Evolutionary conservation across 371 early-diverging fungal genomes (phyloP), one percentile per base, ranked within the genome.

Genomic region (Rhizopus delemar): DNA sequence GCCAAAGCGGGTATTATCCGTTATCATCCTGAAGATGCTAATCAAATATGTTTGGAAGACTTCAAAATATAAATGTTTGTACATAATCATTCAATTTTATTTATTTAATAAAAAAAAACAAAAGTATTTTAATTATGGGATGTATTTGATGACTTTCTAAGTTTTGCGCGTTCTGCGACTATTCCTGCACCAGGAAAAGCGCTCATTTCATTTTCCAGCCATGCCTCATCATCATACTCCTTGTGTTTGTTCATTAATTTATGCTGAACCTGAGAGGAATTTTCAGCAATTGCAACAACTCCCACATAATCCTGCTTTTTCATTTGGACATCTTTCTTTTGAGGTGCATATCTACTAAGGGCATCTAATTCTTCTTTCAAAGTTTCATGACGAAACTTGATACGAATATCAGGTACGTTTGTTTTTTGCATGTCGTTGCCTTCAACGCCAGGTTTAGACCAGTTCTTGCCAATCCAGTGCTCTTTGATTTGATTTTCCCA

Each of bases 351-450:
- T 3, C 78, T 69, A 32, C 68, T 62, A 5, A 87, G 50, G 58
- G 84, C 80, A 39, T 80, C 66, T 4, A 85, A 80, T 69, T 98
- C 99, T 66, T 94, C 94, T 69, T 82, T 78, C 11, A 95, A 68
- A 0, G 96, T 96, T 54, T 90, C 87, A 67, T 94, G 77, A 9
- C 99, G 86, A 75, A 89, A 97, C 11, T 82, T 76, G n/a, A 95
- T 73, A 13, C 99, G 89, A 52, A 94, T 91, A 74, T 92, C 80
- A 13, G 99, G 98, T 32, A 99, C 96, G 64, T 99, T 99, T 52
- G 98, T 96, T 80, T 93, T 96, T 22, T 87, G 86, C 71, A 98
- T 93, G 60, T 95, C 90, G 56, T 95, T 95, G 41, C 93, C 93
- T n/a, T 74, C 83, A 0, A 88, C 85, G 5, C 96, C 96, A 5